Evolutionary conservation across 345 rosid species (phyloP).

Genomic region (Murraya paniculata): DNA sequence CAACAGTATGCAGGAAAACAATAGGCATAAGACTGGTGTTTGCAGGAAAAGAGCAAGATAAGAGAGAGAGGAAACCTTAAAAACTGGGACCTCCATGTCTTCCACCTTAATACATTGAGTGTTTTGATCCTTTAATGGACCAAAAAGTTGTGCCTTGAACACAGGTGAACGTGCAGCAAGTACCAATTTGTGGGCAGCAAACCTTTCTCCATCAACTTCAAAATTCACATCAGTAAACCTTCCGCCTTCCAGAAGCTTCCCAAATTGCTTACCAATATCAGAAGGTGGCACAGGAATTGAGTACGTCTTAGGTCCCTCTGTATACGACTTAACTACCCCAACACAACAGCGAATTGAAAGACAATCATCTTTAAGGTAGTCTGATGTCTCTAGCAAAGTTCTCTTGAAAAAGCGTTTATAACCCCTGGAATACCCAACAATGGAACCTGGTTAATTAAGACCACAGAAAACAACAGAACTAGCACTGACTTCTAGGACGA

Average conservation of each 20-base stretch:
- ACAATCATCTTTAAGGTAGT: conserved; percentile 66
- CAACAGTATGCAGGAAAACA: not conserved
- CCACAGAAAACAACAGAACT: not conserved
- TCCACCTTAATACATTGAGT: conserved; percentile 48
- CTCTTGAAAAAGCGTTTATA: conserved; percentile 82
- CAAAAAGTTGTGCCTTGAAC: conserved; percentile 79
- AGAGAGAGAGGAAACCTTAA: conserved; percentile 51
- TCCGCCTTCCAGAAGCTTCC: conserved; percentile 59
- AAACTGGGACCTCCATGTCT: conserved; percentile 62
- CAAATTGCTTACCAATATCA: conserved; percentile 54
- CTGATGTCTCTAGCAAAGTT: conserved; percentile 58
- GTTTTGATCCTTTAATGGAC: conserved; percentile 58
- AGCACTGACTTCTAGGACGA: not conserved
- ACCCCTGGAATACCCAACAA: conserved; percentile 54
- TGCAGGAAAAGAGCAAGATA: not conserved
- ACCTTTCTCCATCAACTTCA: conserved; percentile 62
- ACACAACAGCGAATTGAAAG: conserved; percentile 65
- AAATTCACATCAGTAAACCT: conserved; percentile 53
- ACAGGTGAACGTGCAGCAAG: conserved; percentile 82
- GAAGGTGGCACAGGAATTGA: conserved; percentile 57
- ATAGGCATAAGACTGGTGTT: not conserved
- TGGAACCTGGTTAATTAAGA: conserved; percentile 7
- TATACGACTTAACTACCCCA: conserved; percentile 71
- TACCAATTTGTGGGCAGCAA: conserved; percentile 65
- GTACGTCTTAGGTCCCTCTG: conserved; percentile 66